Evolutionary conservation across 495 filamentous ascomycete genomes (phyloP).

Genomic region (Podospora bellae-mahoneyi): DNA sequence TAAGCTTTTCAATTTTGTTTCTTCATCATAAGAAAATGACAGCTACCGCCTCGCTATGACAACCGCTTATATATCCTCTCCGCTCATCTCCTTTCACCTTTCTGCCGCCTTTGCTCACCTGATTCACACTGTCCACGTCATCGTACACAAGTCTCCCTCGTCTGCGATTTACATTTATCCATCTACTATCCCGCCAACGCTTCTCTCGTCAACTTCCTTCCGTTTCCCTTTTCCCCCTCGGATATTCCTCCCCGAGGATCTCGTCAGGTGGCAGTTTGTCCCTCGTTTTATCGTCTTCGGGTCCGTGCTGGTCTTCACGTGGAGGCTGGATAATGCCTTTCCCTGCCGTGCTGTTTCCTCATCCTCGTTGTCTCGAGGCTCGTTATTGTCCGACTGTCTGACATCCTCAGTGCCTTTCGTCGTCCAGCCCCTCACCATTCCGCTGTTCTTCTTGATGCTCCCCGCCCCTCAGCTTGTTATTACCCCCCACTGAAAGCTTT

Average conservation of each 20-base stretch:
- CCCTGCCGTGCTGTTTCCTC: not conserved
- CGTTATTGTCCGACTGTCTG: not conserved
- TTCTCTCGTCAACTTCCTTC: not conserved
- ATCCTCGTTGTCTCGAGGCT: not conserved
- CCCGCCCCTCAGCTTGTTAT: not conserved
- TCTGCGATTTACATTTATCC: not conserved
- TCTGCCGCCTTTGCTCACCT: not conserved
- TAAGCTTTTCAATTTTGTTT: not conserved
- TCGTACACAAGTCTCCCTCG: not conserved
- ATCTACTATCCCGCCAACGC: not conserved
- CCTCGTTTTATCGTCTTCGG: not conserved
- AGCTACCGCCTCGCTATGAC: not conserved
- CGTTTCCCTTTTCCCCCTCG: not conserved
- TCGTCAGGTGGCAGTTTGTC: not conserved
- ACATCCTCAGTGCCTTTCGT: not conserved
- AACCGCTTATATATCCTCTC: not conserved
- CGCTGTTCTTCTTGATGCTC: not conserved
- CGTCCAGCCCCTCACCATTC: not conserved
- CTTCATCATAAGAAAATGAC: not conserved
- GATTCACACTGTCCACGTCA: not conserved
- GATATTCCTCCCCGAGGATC: not conserved
- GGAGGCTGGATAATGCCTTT: not conserved
- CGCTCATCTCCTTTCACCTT: not conserved
- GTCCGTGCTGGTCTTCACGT: not conserved
- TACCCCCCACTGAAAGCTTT: too few species aligned